Evolutionary conservation across 129 eudicot species (phyloP).

Genomic region (Ambrosia artemisiifolia): DNA sequence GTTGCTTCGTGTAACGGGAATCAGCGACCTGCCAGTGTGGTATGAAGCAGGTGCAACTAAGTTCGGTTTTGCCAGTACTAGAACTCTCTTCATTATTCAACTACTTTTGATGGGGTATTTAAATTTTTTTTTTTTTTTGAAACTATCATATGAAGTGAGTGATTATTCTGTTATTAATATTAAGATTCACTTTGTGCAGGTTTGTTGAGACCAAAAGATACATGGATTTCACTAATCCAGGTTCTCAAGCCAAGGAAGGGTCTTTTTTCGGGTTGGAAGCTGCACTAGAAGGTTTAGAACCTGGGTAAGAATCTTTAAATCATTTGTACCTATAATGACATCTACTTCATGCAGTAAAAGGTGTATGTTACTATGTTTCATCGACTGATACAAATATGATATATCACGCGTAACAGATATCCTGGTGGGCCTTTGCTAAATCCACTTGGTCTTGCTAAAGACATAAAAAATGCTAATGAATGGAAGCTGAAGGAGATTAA

Average conservation of each 20-base stretch:
- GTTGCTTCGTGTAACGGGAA: conserved; percentile 86
- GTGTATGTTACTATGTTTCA: background rate
- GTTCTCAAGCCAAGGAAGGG: conserved; percentile 94
- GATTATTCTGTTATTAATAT: background rate
- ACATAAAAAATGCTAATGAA: conserved; percentile 60
- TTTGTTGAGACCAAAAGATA: conserved; percentile 88
- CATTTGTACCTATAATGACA: background rate
- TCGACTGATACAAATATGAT: background rate
- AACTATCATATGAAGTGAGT: background rate
- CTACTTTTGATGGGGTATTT: conserved; percentile 85
- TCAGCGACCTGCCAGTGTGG: conserved; percentile 83
- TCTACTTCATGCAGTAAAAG: conserved; percentile 3
- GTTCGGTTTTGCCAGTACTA: conserved; percentile 82
- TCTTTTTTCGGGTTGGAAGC: conserved; percentile 89
- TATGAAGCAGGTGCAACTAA: conserved; percentile 97
- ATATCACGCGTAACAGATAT: conserved; percentile 43
- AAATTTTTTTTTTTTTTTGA: background rate
- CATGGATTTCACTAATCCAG: conserved; percentile 79
- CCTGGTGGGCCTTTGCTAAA: conserved; percentile 93
- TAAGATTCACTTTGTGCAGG: conserved; percentile 29
- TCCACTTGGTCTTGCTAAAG: conserved; percentile 93
- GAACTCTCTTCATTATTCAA: conserved; percentile 70
- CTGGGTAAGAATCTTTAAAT: conserved; percentile 46
- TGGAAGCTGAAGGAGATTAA: conserved; percentile 94
- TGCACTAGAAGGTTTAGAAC: conserved; percentile 81